Conservation (phyloP, 2,329 filamentous ascomycete species). For the Colletotrichum limetticola region DNA sequence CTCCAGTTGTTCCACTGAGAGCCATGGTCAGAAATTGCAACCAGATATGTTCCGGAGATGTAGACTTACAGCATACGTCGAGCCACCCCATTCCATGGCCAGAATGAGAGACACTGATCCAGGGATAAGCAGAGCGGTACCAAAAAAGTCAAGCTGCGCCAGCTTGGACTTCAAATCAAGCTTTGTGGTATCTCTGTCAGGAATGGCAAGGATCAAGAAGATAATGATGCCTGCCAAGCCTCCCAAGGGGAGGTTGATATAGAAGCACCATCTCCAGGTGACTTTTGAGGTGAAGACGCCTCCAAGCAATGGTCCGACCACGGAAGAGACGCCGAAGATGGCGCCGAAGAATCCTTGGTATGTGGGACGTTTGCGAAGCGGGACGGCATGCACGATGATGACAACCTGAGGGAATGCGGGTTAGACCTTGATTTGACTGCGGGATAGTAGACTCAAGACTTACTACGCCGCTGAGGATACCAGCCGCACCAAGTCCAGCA, state of each 20-base stretch:
- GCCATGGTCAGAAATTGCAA: neutral
- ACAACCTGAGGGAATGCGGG: slow-evolving; percentile 52
- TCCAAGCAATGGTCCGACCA: slow-evolving; percentile 41
- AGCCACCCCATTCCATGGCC: slow-evolving; percentile 59
- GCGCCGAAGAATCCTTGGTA: slow-evolving; percentile 46
- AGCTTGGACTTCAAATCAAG: slow-evolving; percentile 39
- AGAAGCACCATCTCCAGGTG: slow-evolving; percentile 51
- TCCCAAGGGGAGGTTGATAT: slow-evolving; percentile 46
- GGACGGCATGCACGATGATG: slow-evolving; percentile 43
- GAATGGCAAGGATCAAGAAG: slow-evolving; percentile 35
- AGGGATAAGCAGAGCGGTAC: slow-evolving; percentile 26
- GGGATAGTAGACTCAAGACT: neutral
- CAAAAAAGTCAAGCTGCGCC: slow-evolving; percentile 40
- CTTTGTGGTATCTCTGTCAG: slow-evolving; percentile 28
- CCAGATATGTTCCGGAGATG: neutral
- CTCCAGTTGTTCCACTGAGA: slow-evolving; percentile 51
- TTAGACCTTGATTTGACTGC: too few relatives aligned
- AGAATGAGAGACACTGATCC: slow-evolving; percentile 55
- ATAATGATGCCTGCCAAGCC: slow-evolving; percentile 42
- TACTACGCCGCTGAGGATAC: slow-evolving; percentile 46
- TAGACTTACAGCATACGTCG: slow-evolving; percentile 39
- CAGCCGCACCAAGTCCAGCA: slow-evolving; percentile 47
- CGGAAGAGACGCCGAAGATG: slow-evolving; percentile 53
- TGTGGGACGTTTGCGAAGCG: slow-evolving; percentile 49
- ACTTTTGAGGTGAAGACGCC: slow-evolving; percentile 42